Base-by-base conservation (phyloP, 1,284 basidiomycete species). In the Trametes versicolor region DNA sequence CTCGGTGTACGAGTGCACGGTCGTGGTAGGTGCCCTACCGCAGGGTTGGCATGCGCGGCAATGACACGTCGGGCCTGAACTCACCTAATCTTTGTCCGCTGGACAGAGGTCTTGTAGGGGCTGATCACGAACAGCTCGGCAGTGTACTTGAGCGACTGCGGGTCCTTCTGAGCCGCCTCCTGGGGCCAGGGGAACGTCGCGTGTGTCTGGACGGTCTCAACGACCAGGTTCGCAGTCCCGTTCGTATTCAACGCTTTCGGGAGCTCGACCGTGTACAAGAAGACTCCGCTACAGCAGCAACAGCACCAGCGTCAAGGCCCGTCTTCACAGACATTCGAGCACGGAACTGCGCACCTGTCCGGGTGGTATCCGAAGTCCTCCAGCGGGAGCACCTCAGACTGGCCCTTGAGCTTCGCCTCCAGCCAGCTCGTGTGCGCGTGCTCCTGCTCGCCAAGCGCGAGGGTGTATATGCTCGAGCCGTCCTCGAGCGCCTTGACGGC, bases 61-160 rank as follows among this genome's bases (percentile, higher is more conserved):
- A 49, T 12, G 4, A 29, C 13, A 58, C 21, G 1, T 17, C 23
- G n/a, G 2, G 19, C 48, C 61, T 58, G 43, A 23, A 52, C 88
- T 57, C 71, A 95, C 94, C 89, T 90, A 66, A 98, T 80, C 81
- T 97, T 97, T 45, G 94, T 92, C 43, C 94, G 85, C 76, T 96
- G 95, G 23, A 92, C 87, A 56, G 84, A 78, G n/a, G 93, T 95
- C 34, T 81, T 75, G 77, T 98, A 98, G 47, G 93, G 92, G 72
- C 93, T 95, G 65, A 95, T 80, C 12, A 97, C 88, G 71, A 92
- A 88, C 12, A 90, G 82, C 77, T 92, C 89, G 1, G 90, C 86
- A 60, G 85, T 82, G 78, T 94, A 97, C 73, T 92, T 87, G 66
- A 98, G 83, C 41, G 87, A 85, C 76, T 97, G 95, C 4, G 87